Base-by-base conservation (phyloP, 208 protist genomes). In the Wallacemonas sp. region DNA sequence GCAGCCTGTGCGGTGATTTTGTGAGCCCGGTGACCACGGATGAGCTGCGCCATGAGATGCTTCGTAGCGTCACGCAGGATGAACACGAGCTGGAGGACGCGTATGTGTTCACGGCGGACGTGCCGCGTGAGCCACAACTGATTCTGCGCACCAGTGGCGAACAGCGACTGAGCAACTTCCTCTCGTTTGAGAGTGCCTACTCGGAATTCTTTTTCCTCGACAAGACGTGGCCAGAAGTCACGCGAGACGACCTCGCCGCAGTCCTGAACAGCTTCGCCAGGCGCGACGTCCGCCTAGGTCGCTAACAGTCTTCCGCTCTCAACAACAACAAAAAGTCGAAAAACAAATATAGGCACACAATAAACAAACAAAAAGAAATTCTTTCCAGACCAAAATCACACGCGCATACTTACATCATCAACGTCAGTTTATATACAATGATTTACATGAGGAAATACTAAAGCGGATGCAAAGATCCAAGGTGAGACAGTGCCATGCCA, bases 141-240 rank as follows among this genome's bases (percentile, higher is more conserved):
- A 79, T 97, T 24, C 55, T 97, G 9, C 87, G 92, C 24, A 97
- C 92, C 0, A 90, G 87, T 67, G 92, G 89, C 6, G 89, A 97
- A 73, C 74, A 88, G 57, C 74, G 92, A 11, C 54, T 97, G 14
- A 94, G 86, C 62, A 95, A 97, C 65, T 97, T 95, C 66, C 69
- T 97, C 14, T 69, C 95, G 2, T 97, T 85, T 65, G 86, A 97
- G 64, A 85, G 76, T 34, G 92, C 89, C 16, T 97, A 97, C 69
- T 85, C 85, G 2, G 89, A 97, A 67, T 80, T 97, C 60, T 48
- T 83, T 39, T 94, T 95, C 57, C 43, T 85, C 8, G 39, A 73
- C 6, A 93, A 91, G 58, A 83, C 77, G 14, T 97, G 92, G 90
- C 92, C 92, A 6, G 86, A 93, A 49, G 30, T 97, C 8, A 81